phyloP scores from a whole-genome alignment of 1,139 yeast genomes.

The Suhomyces ambrosiae region DNA sequence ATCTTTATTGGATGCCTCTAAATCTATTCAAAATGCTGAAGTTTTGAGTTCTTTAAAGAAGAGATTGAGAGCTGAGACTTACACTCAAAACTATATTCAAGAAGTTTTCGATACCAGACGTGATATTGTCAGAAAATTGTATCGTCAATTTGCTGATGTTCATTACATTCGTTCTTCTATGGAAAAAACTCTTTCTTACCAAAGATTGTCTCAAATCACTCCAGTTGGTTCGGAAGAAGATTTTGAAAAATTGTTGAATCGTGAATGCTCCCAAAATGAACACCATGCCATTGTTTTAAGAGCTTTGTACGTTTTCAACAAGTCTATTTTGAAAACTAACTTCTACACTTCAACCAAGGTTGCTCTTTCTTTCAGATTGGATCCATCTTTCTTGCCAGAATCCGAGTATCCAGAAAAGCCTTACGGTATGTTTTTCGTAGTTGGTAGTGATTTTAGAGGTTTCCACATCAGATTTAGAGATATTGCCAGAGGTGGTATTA shows the following conservation, averaged over 20 bases:
- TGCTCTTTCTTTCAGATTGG: conserved; percentile 88
- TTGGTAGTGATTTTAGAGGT: conserved; percentile 96
- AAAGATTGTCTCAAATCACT: conserved; percentile 75
- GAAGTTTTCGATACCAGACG: conserved; percentile 74
- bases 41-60: conserved; percentile 80
- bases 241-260: conserved; percentile 65
- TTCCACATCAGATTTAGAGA: conserved; percentile 97
- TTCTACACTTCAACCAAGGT: conserved; percentile 93
- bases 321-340: conserved; percentile 87
- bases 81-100: conserved; percentile 80
- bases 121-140: conserved; percentile 77
- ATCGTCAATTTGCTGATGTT: conserved; percentile 88
- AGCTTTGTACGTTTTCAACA: conserved; percentile 82
- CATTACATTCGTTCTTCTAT: conserved; percentile 78
- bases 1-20: conserved; percentile 61
- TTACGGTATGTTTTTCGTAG: conserved; percentile 92
- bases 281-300: conserved; percentile 78
- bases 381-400: conserved; percentile 81
- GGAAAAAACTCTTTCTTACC: conserved; percentile 86
- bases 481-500: conserved; percentile 97
- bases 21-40: conserved; percentile 68
- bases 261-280: conserved; percentile 78
- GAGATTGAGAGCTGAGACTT: conserved; percentile 90
- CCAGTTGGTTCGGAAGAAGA: conserved; percentile 78
- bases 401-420: conserved; percentile 91